phyloP scores from a whole-genome alignment of 2,329 filamentous ascomycete species.

The Paraconiothyrium sp. region DNA sequence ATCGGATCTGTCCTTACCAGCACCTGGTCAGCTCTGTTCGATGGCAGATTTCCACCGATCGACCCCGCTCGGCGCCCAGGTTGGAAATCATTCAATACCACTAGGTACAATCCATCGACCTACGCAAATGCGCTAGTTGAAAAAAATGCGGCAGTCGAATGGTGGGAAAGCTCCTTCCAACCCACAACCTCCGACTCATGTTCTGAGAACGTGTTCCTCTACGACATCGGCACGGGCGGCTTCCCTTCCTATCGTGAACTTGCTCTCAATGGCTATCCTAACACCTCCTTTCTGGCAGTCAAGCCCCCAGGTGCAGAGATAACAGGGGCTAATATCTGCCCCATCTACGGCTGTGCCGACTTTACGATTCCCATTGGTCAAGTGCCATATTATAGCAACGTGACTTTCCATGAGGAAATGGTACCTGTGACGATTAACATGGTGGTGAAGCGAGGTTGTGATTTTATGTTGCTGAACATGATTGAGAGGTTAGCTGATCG shows the following conservation, averaged over 20 bases:
- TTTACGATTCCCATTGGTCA: constrained; percentile 57
- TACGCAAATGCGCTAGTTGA: constrained; percentile 33
- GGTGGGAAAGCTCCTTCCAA: constrained; percentile 51
- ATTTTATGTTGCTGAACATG: constrained; percentile 55
- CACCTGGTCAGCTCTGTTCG: constrained; percentile 45
- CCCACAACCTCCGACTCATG: constrained; percentile 50
- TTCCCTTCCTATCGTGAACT: constrained; percentile 52
- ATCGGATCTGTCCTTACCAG: constrained; percentile 46
- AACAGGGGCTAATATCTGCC: constrained; percentile 47
- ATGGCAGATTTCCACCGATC: constrained; percentile 53
- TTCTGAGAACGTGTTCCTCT: constrained; percentile 53
- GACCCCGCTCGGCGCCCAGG: constrained; percentile 47
- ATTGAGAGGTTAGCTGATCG: constrained; percentile 52
- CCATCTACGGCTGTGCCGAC: constrained; percentile 52
- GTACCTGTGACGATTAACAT: constrained; percentile 56
- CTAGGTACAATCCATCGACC: constrained; percentile 24
- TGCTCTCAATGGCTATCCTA: constrained; percentile 42
- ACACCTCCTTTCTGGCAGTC: constrained; percentile 46
- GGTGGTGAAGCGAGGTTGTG: constrained; percentile 56
- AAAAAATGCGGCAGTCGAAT: constrained; percentile 49
- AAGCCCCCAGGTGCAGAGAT: constrained; percentile 42
- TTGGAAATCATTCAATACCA: constrained; percentile 42
- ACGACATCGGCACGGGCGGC: constrained; percentile 56
- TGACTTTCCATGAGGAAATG: constrained; percentile 53
- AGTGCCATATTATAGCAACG: constrained; percentile 51